phyloP scores from a whole-genome alignment of 257 asterid genomes.

The Capsicum rhomboideum region DNA sequence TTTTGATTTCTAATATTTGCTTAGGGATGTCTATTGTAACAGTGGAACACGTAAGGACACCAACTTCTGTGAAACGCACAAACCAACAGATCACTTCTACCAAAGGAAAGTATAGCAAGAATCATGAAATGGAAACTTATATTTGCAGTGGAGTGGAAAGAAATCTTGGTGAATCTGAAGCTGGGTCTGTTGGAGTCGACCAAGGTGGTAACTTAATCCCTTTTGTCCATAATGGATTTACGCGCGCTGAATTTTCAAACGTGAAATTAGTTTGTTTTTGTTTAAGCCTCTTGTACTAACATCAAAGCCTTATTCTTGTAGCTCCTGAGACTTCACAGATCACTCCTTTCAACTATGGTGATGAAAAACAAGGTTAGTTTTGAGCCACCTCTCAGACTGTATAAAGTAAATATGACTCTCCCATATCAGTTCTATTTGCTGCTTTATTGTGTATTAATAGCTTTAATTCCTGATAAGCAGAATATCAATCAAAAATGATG shows the following conservation, averaged over 20 bases:
- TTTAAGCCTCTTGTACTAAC: not conserved
- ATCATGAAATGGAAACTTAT: not conserved
- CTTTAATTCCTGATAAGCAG: constrained; percentile 13
- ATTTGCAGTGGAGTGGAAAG: not conserved
- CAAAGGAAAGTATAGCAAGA: not conserved
- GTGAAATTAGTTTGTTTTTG: not conserved
- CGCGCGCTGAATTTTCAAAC: not conserved
- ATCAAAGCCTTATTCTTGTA: not conserved
- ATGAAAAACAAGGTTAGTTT: not conserved
- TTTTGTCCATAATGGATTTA: not conserved
- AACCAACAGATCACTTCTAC: not conserved
- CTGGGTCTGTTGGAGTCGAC: not conserved
- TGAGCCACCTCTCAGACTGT: not conserved
- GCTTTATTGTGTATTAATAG: not conserved
- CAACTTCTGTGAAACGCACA: not conserved
- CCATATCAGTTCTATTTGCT: not conserved
- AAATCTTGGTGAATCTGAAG: not conserved
- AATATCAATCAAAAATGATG: constrained; percentile 20
- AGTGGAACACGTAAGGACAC: not conserved
- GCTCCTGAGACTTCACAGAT: not conserved
- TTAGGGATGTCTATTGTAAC: not conserved
- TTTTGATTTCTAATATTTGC: not conserved
- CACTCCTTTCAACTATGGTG: not conserved
- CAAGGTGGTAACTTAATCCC: not conserved
- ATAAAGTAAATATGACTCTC: not conserved